Percentiles rank a stretch among this genome's conserved stretches.
These are phyloP conservation scores for Annulohypoxylon nitens DNA, from an alignment of 495 filamentous ascomycete genomes.

Conservation along the genomic window DNA sequence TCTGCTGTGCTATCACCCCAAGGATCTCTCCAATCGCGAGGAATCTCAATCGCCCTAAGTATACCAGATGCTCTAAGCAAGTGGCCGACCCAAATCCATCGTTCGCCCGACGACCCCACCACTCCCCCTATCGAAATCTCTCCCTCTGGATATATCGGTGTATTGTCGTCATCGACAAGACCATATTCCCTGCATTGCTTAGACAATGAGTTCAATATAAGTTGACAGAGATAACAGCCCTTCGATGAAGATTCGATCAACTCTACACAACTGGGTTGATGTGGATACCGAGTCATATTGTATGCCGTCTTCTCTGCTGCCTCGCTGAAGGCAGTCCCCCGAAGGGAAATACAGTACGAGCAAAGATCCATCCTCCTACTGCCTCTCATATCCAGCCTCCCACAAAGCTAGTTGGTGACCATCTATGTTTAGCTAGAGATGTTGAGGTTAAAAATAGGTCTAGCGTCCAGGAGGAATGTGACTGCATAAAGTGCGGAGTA, in stretches of 20 bases:
- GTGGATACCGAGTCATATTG: background rate
- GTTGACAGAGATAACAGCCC: background rate
- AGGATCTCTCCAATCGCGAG: background rate
- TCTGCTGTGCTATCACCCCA: background rate
- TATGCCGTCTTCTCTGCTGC: background rate
- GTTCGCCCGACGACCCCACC: background rate
- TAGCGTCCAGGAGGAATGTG: background rate
- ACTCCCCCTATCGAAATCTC: constrained; percentile 1
- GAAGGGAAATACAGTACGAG: background rate
- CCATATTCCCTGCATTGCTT: background rate
- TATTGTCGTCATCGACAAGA: background rate
- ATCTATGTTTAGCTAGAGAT: background rate
- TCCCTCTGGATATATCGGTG: background rate
- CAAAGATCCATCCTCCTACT: background rate
- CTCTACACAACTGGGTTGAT: constrained; percentile 1
- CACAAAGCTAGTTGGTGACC: too few relatives aligned
- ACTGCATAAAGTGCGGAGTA: constrained; percentile 2
- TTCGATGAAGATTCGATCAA: background rate
- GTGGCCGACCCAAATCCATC: constrained; percentile 6
- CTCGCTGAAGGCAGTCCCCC: constrained; percentile 2
- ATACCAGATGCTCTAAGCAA: background rate
- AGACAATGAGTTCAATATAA: background rate
- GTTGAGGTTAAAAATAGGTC: background rate
- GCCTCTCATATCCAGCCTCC: too few relatives aligned
- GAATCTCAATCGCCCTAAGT: background rate